phyloP scores from a whole-genome alignment of 768 basidiomycete species.

The Hypholoma fasciculare region DNA sequence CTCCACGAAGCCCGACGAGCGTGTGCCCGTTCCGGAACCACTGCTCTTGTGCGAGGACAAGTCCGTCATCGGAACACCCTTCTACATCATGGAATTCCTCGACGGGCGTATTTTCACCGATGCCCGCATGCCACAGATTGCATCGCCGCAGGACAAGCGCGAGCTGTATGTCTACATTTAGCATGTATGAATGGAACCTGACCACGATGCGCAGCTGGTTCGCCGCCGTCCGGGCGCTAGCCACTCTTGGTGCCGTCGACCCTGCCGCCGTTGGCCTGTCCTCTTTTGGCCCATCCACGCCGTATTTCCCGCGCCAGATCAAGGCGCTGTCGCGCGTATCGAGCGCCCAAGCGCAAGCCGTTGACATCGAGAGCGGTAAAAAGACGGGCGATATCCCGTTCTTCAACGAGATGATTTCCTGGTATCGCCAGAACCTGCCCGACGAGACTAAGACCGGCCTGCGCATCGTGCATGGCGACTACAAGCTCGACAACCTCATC shows the following conservation, averaged over 20 bases:
- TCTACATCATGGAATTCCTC: conserved; percentile 96
- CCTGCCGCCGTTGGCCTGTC: conserved; percentile 68
- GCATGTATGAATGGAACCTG: background rate
- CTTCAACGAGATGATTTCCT: conserved; percentile 69
- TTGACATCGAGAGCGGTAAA: conserved; percentile 63
- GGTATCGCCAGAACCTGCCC: conserved; percentile 77
- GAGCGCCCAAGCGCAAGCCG: conserved; percentile 66
- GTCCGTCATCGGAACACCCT: conserved; percentile 80
- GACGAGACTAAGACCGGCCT: conserved; percentile 73
- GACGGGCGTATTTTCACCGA: conserved; percentile 95
- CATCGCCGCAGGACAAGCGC: conserved; percentile 57
- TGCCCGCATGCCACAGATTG: conserved; percentile 63
- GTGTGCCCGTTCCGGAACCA: conserved; percentile 85
- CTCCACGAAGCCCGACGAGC: conserved; percentile 45
- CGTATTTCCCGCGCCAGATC: conserved; percentile 94
- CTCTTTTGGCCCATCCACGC: conserved; percentile 68
- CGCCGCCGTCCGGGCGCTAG: conserved; percentile 70
- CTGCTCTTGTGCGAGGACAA: conserved; percentile 81
- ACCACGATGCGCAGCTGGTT: conserved; percentile 59
- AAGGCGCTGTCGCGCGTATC: conserved; percentile 86
- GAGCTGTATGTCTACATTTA: conserved; percentile 57
- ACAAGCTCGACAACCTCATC: conserved; percentile 95
- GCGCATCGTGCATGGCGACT: conserved; percentile 96
- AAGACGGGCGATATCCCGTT: conserved; percentile 72
- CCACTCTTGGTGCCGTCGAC: conserved; percentile 61